These are phyloP conservation scores for Solanum appendiculatum DNA, from an alignment of 257 asterid genomes.

Conservation along the genomic window DNA sequence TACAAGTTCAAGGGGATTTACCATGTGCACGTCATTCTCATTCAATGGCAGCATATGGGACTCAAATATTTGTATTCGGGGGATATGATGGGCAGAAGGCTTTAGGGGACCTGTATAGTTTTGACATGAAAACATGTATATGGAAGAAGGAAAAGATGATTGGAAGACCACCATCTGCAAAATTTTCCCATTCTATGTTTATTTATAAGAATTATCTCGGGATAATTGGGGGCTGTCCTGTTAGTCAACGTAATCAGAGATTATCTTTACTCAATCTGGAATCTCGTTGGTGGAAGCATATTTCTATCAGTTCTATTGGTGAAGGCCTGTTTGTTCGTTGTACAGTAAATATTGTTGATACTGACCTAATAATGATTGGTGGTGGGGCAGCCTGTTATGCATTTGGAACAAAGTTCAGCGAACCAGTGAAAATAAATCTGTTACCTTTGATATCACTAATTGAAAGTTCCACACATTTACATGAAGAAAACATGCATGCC, in stretches of 20 bases:
- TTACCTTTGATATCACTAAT: slow-evolving; percentile 30
- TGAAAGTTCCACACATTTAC: slow-evolving; percentile 6
- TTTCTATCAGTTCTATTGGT: slow-evolving; percentile 36
- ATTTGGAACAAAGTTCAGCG: slow-evolving; percentile 92
- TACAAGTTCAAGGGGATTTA: slow-evolving; percentile 42
- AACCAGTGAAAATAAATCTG: slow-evolving; percentile 57
- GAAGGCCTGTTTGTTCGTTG: slow-evolving; percentile 81
- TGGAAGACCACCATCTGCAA: slow-evolving; percentile 56
- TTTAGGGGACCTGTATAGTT: slow-evolving; percentile 56
- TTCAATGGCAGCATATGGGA: slow-evolving; percentile 53
- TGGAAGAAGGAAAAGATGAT: slow-evolving; percentile 52
- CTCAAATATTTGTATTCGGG: slow-evolving; percentile 63
- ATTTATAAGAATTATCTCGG: slow-evolving; percentile 52
- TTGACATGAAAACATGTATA: slow-evolving; percentile 37
- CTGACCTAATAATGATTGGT: slow-evolving; percentile 63
- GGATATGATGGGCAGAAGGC: slow-evolving; percentile 86
- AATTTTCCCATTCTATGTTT: slow-evolving; percentile 92
- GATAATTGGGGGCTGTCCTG: slow-evolving; percentile 90
- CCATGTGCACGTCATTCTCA: slow-evolving; percentile 95
- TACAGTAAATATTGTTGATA: slow-evolving; percentile 50
- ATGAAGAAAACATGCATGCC: slow-evolving; percentile 13
- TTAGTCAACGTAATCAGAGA: slow-evolving; percentile 41
- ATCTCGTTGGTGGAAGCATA: slow-evolving; percentile 52
- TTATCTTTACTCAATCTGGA: slow-evolving; percentile 57
- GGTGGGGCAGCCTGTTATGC: slow-evolving; percentile 99